Evolutionary conservation across 768 basidiomycete genomes (phyloP).

Genomic region (Sutorius australiensis): DNA sequence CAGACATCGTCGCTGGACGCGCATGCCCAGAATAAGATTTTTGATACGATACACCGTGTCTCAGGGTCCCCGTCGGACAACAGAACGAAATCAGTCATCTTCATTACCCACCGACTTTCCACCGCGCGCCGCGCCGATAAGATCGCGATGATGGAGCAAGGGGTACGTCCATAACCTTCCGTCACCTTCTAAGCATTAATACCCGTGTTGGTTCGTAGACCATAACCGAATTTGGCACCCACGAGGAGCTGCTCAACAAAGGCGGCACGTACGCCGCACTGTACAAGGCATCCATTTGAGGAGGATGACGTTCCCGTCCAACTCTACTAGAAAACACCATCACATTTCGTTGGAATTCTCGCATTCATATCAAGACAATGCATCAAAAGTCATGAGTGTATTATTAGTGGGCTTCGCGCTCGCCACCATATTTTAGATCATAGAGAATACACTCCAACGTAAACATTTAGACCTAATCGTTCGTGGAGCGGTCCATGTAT

Average conservation of each 20-base stretch:
- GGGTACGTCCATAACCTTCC: slow-evolving; percentile 37
- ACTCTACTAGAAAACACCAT: slow-evolving; percentile 5
- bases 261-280: slow-evolving; percentile 66
- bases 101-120: slow-evolving; percentile 79
- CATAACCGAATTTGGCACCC: slow-evolving; percentile 73
- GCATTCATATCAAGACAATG: slow-evolving; percentile 21
- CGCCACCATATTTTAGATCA: slow-evolving; percentile 25
- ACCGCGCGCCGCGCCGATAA: slow-evolving; percentile 83
- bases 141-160: slow-evolving; percentile 82
- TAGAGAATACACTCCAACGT: slow-evolving; percentile 19
- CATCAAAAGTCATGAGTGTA: slow-evolving; percentile 22
- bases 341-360: slow-evolving; percentile 6
- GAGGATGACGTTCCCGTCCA: not conserved
- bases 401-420: slow-evolving; percentile 13
- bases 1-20: slow-evolving; percentile 81
- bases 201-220: slow-evolving; percentile 41
- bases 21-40: slow-evolving; percentile 74
- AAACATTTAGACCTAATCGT: slow-evolving; percentile 37
- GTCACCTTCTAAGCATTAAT: slow-evolving; percentile 17
- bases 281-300: slow-evolving; percentile 64
- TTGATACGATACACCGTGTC: slow-evolving; percentile 67
- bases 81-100: slow-evolving; percentile 68
- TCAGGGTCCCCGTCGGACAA: slow-evolving; percentile 55
- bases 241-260: slow-evolving; percentile 57
- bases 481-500: slow-evolving; percentile 60